Evolutionary conservation across 139 green algal species (phyloP), one percentile per base, ranked within the genome.

Genomic region (Bryopsis sp.): DNA sequence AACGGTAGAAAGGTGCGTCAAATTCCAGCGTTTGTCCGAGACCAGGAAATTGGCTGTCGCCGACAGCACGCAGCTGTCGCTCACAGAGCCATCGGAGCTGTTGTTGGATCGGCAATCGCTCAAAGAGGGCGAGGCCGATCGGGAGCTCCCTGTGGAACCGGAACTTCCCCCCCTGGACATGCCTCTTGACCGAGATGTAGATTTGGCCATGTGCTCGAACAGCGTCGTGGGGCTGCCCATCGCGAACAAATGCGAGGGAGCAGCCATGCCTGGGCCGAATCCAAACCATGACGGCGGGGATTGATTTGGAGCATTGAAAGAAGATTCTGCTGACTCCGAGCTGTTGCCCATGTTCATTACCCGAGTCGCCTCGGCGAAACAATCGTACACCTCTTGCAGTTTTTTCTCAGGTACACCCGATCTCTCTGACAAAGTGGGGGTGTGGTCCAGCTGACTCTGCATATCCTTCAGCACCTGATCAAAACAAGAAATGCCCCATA

Each of bases 1-100:
- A 11, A 36, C 62, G 5, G 62, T 69, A 8, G 62, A 35, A 35
- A 69, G 54, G 11, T 58, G 62, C 19, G 62, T 69, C 11, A 69
- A 28, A 31, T 36, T 36, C 62, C 37, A 54, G 35, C 54, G 39
- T n/a, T 54, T 69, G 37, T 69, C 62, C 4, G 62, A 35, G 15
- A 69, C 62, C 22, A 69, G 43, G 39, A 69, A 69, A 31, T 69
- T 69, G 15, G 62, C 62, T 38, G 62, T 69, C 11, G 62, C 62
- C 26, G 62, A 69, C 35, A 69, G n/a, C 26, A 36, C 62, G 54
- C 62, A 69, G 26, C 62, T 28, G 35, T 69, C 62, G 35, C 62
- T 8, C 39, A 69, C 43, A 11, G 19, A 19, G 38, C 26, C 54
- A 33, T 50, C 62, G 5, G 29, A 5, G 43, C 15, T 15, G 11